phyloP scores from a whole-genome alignment of 1,284 basidiomycete genomes.

The Somion occarium region DNA sequence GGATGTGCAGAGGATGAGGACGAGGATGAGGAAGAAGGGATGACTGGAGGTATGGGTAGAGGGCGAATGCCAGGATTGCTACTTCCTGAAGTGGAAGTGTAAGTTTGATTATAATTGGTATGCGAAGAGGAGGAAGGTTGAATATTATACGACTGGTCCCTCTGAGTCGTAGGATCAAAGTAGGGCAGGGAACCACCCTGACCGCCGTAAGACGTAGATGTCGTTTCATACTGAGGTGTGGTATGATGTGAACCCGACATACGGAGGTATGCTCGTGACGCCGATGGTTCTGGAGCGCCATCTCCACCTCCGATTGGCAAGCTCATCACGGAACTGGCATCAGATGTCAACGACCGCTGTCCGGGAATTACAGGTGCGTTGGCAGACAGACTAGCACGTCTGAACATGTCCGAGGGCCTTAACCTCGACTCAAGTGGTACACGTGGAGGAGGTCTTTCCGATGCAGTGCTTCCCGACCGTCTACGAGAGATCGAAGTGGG shows the following conservation, averaged over 20 bases:
- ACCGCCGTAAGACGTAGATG: constrained; percentile 4
- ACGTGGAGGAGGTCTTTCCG: constrained; percentile 11
- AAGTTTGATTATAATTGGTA: background rate
- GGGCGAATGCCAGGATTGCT: constrained; percentile 4
- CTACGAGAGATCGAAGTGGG: constrained; percentile 6
- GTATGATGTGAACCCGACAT: constrained; percentile 10
- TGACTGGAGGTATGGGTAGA: constrained; percentile 1
- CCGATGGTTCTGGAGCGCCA: background rate
- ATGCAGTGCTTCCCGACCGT: constrained; percentile 11
- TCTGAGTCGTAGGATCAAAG: constrained; percentile 13
- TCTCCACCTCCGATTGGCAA: background rate
- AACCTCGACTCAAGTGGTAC: constrained; percentile 11
- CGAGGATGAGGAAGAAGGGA: background rate
- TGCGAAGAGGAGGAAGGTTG: background rate
- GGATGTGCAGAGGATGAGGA: background rate
- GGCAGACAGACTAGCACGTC: constrained; percentile 7
- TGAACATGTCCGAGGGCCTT: constrained; percentile 8
- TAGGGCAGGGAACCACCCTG: constrained; percentile 11
- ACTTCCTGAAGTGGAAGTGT: no score
- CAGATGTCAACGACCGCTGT: background rate
- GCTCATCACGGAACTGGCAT: background rate
- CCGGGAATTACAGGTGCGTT: background rate
- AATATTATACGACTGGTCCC: background rate
- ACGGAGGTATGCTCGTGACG: constrained; percentile 10
- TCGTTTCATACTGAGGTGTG: constrained; percentile 10